Conservation (phyloP, 352 stramenopile species). For the Phytophthora pini region DNA sequence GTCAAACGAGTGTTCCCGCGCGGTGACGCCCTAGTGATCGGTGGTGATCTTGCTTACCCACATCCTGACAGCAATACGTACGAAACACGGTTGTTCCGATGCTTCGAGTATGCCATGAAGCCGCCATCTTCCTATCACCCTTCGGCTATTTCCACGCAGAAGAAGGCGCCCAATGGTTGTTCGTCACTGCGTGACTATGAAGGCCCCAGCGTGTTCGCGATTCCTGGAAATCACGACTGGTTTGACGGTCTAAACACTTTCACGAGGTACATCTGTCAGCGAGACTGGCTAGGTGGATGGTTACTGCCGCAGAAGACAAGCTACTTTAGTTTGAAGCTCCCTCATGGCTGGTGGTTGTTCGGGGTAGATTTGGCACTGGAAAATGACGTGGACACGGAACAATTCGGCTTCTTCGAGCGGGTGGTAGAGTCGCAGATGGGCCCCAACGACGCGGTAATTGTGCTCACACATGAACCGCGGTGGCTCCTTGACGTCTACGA, state of each 20-base stretch:
- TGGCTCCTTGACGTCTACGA: constrained; percentile 93
- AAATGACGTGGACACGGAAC: constrained; percentile 93
- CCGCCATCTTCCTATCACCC: constrained; percentile 86
- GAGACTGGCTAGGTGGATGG: constrained; percentile 94
- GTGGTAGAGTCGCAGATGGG: constrained; percentile 81
- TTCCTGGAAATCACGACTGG: constrained; percentile 95
- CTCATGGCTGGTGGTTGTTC: constrained; percentile 93
- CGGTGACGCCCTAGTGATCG: constrained; percentile 90
- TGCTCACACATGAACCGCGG: constrained; percentile 92
- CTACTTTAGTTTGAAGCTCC: constrained; percentile 93
- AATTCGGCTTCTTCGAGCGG: constrained; percentile 93
- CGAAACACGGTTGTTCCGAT: constrained; percentile 90
- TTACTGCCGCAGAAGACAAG: constrained; percentile 92
- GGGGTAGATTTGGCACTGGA: constrained; percentile 92
- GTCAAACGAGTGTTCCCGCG: constrained; percentile 73
- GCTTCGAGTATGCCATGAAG: constrained; percentile 95
- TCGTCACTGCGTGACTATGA: constrained; percentile 65
- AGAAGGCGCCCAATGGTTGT: constrained; percentile 66
- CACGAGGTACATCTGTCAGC: constrained; percentile 90
- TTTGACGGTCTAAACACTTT: constrained; percentile 95
- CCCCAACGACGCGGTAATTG: constrained; percentile 86
- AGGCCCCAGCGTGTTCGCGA: constrained; percentile 78
- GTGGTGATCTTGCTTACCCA: constrained; percentile 93
- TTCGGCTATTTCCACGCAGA: constrained; percentile 88
- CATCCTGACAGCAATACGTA: constrained; percentile 90